Evolutionary conservation across 495 filamentous ascomycete species (phyloP).

Genomic region (Aspergillus bertholletiae): DNA sequence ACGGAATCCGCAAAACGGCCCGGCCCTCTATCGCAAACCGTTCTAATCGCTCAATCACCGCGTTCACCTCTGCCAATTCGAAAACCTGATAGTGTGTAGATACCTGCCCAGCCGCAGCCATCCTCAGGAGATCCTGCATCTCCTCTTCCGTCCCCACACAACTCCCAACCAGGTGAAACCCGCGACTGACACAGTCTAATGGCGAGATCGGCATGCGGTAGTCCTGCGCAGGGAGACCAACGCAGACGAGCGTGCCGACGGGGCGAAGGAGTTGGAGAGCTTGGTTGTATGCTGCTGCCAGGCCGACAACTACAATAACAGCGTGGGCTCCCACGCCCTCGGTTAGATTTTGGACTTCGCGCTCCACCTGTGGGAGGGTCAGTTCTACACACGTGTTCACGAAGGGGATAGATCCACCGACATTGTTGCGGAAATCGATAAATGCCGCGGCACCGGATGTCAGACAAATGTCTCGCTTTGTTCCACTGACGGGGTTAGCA

Average conservation of each 20-base stretch:
- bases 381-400: neutral
- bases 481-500: neutral
- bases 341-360: slow-evolving; percentile 3
- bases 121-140: slow-evolving; percentile 5
- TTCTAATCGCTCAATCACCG: slow-evolving; percentile 17
- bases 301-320: slow-evolving; percentile 13
- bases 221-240: slow-evolving; percentile 12
- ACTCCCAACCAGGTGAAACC: slow-evolving; percentile 5
- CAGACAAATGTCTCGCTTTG: slow-evolving; percentile 7
- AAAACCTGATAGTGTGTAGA: slow-evolving; percentile 12
- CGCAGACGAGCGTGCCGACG: slow-evolving; percentile 17
- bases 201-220: slow-evolving; percentile 13
- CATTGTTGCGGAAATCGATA: slow-evolving; percentile 5
- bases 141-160: slow-evolving; percentile 7
- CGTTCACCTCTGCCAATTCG: slow-evolving; percentile 21
- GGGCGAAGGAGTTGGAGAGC: slow-evolving; percentile 10
- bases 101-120: slow-evolving; percentile 5
- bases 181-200: slow-evolving; percentile 6
- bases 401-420: neutral
- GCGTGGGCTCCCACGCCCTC: slow-evolving; percentile 18
- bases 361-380: neutral
- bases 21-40: slow-evolving; percentile 19
- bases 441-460: slow-evolving; percentile 7
- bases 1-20: slow-evolving; percentile 27
- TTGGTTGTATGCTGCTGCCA: slow-evolving; percentile 9